Evolutionary conservation across 2,329 filamentous ascomycete species (phyloP).

Genomic region (Lachnellula occidentalis): DNA sequence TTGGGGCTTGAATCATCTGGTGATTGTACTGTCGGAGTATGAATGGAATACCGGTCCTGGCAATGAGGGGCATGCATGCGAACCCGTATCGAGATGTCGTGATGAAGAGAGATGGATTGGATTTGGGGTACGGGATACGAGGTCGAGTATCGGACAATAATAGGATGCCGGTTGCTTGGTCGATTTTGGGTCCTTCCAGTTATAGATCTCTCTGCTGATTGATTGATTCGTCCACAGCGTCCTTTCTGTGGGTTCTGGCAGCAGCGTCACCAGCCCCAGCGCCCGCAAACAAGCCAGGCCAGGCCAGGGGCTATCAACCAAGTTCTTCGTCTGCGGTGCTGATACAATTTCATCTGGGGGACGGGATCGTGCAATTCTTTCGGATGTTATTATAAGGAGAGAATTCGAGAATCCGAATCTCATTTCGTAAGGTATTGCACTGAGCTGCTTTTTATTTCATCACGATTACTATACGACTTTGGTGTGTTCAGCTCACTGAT

Average conservation of each 20-base stretch:
- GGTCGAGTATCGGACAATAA: background rate
- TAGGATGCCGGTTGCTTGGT: slow-evolving; percentile 1
- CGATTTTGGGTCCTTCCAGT: background rate
- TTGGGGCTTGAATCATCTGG: background rate
- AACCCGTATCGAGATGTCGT: background rate
- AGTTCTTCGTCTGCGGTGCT: background rate
- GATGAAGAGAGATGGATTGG: background rate
- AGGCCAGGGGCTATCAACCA: background rate
- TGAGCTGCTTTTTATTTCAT: too few species aligned
- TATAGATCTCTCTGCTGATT: background rate
- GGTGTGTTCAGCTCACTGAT: background rate
- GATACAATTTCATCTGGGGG: background rate
- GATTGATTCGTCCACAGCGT: background rate
- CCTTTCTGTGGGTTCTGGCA: too few species aligned
- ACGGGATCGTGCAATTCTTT: background rate
- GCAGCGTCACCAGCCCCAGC: background rate
- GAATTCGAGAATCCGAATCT: background rate
- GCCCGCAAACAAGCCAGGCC: background rate
- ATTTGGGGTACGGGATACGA: background rate
- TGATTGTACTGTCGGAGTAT: background rate
- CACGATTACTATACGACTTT: too few species aligned
- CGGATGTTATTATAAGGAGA: background rate
- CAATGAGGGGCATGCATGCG: background rate
- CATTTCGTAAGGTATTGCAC: too few species aligned
- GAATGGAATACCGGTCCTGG: too few species aligned